Evolutionary conservation across 257 asterid genomes (phyloP), one percentile per base, ranked within the genome.

Genomic region (Thymus mandschuricus): DNA sequence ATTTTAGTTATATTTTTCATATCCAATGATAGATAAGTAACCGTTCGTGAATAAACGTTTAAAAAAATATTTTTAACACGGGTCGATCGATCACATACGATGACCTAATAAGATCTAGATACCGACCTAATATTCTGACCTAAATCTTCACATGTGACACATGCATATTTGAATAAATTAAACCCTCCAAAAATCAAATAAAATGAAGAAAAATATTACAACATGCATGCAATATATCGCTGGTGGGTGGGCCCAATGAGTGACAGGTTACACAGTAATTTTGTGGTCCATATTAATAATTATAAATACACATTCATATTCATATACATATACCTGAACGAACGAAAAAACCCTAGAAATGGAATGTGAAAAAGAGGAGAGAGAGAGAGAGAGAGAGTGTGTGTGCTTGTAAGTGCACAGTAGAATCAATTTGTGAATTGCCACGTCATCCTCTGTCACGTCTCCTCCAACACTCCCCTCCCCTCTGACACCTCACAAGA

Each of bases 401-500:
- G 21, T 21, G 59, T 65, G 31, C 69, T 75, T 68, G 73, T 72
- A 79, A 81, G 79, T 75, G 86, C 85, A 52, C 31, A 84, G 78
- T 74, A 77, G 66, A 64, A 64, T 64, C 56, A 66, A 60, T 10
- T 78, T 66, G 87, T 82, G 81, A 21, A 81, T 72, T 74, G 87
- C 85, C 83, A 80, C 55, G 74, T 79, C 85, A 54, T 79, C 77
- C 70, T 80, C 77, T 66, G 90, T 86, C 90, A 84, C 70, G 88
- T 85, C 94, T 69, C 84, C 80, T 79, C 85, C 82, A 70, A 67
- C 83, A 80, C 69, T 66, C 73, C 60, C 46, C 65, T 33, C 33
- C 70, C 75, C 62, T 81, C 96, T 84, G 96, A 82, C 91, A 88
- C 43, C 81, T 89, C 96, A 91, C 96, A 89, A 88, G 96, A 87